Base-by-base conservation (phyloP, 1,284 basidiomycete species). In the Trichosporon coremiiforme region DNA sequence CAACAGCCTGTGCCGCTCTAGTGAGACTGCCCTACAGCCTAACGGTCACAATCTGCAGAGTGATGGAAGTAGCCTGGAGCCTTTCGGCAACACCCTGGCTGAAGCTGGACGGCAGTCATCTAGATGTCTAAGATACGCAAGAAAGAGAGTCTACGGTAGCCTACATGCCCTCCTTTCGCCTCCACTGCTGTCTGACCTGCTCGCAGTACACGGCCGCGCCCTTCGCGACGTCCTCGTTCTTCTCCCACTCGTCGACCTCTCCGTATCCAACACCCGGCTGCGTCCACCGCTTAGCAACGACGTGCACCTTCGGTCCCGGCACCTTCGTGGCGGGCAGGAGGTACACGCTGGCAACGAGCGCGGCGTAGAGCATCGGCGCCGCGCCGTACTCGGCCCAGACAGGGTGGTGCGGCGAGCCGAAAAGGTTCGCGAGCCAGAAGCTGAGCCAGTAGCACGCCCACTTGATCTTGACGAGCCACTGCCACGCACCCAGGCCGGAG, bases 381-480 rank as follows among this genome's bases (percentile, higher is more conserved):
- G 80, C 79, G 53, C 77, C 77, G 65, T 76, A 71, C 35, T 71
- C 71, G 8, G 80, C 71, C 65, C 77, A 77, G 0, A 79, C 73
- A 0, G 79, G 77, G 69, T 83, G 81, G 63, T 75, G 73, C 0
- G 76, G 71, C 29, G 80, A 82, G 17, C 81, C 81, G n/a, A 79
- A 15, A 12, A 83, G 63, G 57, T 79, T 73, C n/a, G 75, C 75
- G 3, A 94, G 17, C 76, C 90, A 91, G 78, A 94, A 92, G 1
- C 86, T 65, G 12, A 88, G 65, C 9, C 88, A 79, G 85, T 91
- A 91, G 38, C 88, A 73, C 1, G 85, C 72, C 69, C 88, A 85
- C 60, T 87, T 78, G 55, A 90, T 68, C 13, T 85, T 82, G 10
- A 85, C 86, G 60, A 88, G 83, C 64, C 90, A 80, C 0, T 84